phyloP scores from a whole-genome alignment of 2,329 filamentous ascomycete species.

The Calonectria hongkongensis region DNA sequence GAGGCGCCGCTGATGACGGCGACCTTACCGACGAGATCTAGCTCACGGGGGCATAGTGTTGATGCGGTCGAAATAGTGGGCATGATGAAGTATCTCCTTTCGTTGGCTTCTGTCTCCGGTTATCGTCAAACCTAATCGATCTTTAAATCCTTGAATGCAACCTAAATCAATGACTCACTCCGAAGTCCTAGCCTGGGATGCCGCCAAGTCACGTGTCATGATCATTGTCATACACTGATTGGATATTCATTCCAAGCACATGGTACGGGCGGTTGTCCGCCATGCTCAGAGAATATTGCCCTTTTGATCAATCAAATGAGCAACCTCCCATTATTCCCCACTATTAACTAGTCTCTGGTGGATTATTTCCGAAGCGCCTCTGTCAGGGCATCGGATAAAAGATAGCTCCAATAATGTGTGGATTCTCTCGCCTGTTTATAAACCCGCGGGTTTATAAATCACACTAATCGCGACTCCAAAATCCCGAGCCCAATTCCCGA shows the following conservation, averaged over 20 bases:
- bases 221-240: too few relatives aligned
- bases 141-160: neutral
- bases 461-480: neutral
- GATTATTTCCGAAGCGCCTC: neutral
- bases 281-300: neutral
- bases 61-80: neutral
- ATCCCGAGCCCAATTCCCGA: neutral
- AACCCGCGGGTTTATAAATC: neutral
- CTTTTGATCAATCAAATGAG: neutral
- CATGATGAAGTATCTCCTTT: neutral
- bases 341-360: neutral
- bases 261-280: neutral
- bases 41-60: constrained; percentile 20
- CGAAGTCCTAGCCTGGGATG: neutral
- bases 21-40: constrained; percentile 45
- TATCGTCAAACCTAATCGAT: neutral
- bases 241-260: too few relatives aligned
- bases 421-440: neutral
- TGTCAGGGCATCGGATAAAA: neutral
- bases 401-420: neutral
- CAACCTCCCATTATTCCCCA: neutral
- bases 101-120: neutral
- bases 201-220: neutral
- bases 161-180: neutral
- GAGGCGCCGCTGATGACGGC: constrained; percentile 50